phyloP scores from a whole-genome alignment of 805 yeast genomes.

The Candida yuanshanica region DNA sequence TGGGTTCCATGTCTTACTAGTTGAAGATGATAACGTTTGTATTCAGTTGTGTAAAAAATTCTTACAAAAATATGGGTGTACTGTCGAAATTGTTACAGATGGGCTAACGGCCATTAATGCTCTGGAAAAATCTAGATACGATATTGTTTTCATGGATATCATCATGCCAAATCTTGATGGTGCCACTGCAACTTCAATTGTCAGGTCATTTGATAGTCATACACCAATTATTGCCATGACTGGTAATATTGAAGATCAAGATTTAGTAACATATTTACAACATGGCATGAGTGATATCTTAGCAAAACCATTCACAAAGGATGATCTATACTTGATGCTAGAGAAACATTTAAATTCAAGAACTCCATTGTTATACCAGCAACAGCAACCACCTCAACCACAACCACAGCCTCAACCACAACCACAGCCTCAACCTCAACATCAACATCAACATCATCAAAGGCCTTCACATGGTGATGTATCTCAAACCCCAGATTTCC shows the following conservation, averaged over 20 bases:
- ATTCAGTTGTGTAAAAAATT: slow-evolving; percentile 80
- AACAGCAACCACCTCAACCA: background rate
- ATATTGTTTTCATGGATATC: slow-evolving; percentile 78
- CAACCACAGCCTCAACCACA: background rate
- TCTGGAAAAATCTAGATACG: slow-evolving; percentile 65
- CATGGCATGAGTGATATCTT: slow-evolving; percentile 91
- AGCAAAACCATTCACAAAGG: slow-evolving; percentile 91
- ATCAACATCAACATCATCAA: slow-evolving; percentile 1
- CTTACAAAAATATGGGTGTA: slow-evolving; percentile 81
- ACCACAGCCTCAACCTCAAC: slow-evolving; percentile 1
- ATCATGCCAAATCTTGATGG: slow-evolving; percentile 89
- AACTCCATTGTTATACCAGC: slow-evolving; percentile 28
- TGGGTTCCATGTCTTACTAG: slow-evolving; percentile 66
- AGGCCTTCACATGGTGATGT: background rate
- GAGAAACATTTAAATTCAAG: slow-evolving; percentile 62
- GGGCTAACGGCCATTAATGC: slow-evolving; percentile 84
- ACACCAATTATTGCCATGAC: slow-evolving; percentile 96
- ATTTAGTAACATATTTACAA: slow-evolving; percentile 69
- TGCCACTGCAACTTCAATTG: slow-evolving; percentile 85
- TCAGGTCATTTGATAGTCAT: slow-evolving; percentile 73
- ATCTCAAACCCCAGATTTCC: background rate
- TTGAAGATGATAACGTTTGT: slow-evolving; percentile 79
- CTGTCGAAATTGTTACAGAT: slow-evolving; percentile 88
- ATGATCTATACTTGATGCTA: slow-evolving; percentile 72
- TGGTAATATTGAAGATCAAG: slow-evolving; percentile 79